These are phyloP conservation scores for Trifolium pratense DNA, from an alignment of 306 rosid species.

Conservation along the genomic window DNA sequence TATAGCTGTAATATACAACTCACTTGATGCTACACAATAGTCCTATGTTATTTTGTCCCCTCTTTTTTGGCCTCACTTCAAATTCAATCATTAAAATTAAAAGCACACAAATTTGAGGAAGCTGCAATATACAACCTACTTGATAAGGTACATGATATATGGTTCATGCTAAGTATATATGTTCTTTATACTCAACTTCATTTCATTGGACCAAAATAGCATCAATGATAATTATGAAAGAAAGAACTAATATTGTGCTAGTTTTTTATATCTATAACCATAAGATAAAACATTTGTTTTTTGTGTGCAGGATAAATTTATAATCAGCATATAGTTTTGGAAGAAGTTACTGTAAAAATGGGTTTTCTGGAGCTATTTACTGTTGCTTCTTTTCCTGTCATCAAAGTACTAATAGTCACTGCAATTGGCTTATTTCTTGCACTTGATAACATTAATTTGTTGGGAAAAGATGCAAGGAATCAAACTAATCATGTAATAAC, in stretches of 20 bases:
- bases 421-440: constrained; percentile 54
- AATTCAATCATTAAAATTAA: neutral
- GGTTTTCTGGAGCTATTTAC: constrained; percentile 47
- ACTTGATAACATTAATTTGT: constrained; percentile 44
- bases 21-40: too few relatives aligned
- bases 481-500: constrained; percentile 56
- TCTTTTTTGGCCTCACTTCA: neutral
- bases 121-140: neutral
- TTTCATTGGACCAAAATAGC: neutral
- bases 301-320: constrained; percentile 27
- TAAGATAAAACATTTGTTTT: neutral
- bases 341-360: constrained; percentile 39
- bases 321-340: constrained; percentile 23
- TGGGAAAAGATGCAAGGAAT: constrained; percentile 56
- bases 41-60: too few relatives aligned
- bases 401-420: constrained; percentile 51
- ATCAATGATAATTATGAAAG: neutral
- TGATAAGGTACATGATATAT: neutral
- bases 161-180: neutral
- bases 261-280: too few relatives aligned
- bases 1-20: too few relatives aligned
- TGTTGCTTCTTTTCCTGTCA: constrained; percentile 55
- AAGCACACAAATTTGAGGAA: neutral
- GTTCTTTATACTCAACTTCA: neutral
- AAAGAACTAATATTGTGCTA: neutral